Conservation (phyloP, 1,139 yeast species). For the Yamadazyma jaroonii region DNA sequence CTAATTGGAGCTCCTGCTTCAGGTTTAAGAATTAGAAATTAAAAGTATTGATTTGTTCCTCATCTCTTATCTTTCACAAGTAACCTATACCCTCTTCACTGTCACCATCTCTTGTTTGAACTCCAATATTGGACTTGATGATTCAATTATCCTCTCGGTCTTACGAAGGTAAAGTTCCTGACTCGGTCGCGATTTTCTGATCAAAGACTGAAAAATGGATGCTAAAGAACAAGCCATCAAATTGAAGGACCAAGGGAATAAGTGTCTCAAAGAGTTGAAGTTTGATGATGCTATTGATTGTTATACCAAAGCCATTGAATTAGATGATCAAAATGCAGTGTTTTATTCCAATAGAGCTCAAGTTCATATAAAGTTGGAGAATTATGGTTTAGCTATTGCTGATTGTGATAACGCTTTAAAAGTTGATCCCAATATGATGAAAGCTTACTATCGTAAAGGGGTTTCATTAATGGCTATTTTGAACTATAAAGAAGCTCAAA, state of each 20-base stretch:
- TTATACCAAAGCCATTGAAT: conserved; percentile 76
- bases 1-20: conserved; percentile 94
- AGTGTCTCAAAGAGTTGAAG: conserved; percentile 58
- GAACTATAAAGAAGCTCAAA: conserved; percentile 71
- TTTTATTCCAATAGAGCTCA: conserved; percentile 88
- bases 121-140: no score
- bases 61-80: no score
- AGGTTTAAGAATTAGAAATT: conserved; percentile 64
- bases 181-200: no score
- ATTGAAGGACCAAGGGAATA: conserved; percentile 72
- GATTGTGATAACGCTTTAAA: conserved; percentile 75
- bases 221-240: conserved; percentile 41
- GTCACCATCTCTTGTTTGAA: no score
- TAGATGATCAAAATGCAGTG: conserved; percentile 66
- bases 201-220: conserved; percentile 1
- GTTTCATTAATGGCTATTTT: conserved; percentile 75
- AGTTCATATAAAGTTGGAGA: conserved; percentile 81
- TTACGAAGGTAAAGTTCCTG: no score
- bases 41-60: conserved; percentile 1
- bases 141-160: no score
- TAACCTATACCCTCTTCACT: no score
- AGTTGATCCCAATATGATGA: conserved; percentile 64
- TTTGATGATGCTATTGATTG: conserved; percentile 65
- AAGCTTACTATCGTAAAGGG: conserved; percentile 84
- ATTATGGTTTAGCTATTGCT: conserved; percentile 76